Base-by-base conservation (phyloP, 805 yeast genomes). In the Millerago galiae region DNA sequence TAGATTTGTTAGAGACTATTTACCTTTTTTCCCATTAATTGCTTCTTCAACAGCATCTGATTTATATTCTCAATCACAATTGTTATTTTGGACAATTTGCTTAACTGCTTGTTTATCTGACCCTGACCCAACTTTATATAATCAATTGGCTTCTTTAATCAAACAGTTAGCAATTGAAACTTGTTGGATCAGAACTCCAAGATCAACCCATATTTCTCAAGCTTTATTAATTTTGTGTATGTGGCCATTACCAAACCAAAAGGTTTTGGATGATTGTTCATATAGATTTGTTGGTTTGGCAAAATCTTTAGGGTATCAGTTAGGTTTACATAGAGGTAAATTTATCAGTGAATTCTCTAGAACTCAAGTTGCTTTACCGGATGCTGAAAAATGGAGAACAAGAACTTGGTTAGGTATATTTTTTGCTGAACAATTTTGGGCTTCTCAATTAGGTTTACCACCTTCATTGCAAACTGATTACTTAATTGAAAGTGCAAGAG, bases 231-330 rank as follows among this genome's bases (percentile, higher is more conserved):
- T 90, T n/a, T 67, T 90, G 25, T 79, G 90, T 25, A 79, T 79
- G 13, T 90, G 97, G 97, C 96, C 96, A 0, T 62, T 90, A 35
- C 97, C 97, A 0, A 89, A 89, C 55, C 90, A 85, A 56, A 90
- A 89, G 56, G 91, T 90, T 15, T 68, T 90, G 45, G 97, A 90
- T 63, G 97, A 90, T 58, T 83, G 93, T 57, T 83, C 95, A 3
- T 89, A 87, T 55, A 71, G 97, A 55, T 90, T 88, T 61, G 79
- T 86, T 14, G 95, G 95, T 0, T 68, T 90, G 35, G 96, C 96
- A 1, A 87, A 88, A 51, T 79, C 81, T 45, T 66, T 90, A 40
- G 86, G 95, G 0, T 75, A 83, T 50, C 97, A 90, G 59, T 65
- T 90, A 29, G 97, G 97, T 10, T 68, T 90, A 46, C 97, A 90